phyloP scores from a whole-genome alignment of 2,329 filamentous ascomycete species.

The Ceratocystis cacaofunesta region DNA sequence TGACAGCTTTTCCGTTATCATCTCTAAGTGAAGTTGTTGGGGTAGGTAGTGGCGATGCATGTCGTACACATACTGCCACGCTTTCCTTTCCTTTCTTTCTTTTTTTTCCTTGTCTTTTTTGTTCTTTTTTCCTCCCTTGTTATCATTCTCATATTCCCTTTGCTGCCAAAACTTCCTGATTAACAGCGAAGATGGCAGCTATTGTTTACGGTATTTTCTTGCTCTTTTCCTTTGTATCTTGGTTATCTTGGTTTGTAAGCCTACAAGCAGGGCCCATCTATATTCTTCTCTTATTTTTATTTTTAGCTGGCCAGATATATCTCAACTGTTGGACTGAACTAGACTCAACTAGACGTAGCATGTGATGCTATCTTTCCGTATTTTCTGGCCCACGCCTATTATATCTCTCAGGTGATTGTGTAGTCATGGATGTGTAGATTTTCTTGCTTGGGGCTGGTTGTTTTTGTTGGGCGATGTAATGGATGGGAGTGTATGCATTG shows the following conservation, averaged over 20 bases:
- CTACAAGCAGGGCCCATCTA: neutral
- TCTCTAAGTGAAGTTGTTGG: slow-evolving; percentile 21
- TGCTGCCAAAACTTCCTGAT: neutral
- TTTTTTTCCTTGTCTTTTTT: neutral
- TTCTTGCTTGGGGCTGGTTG: neutral
- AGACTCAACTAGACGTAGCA: too few relatives aligned
- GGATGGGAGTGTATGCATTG: neutral
- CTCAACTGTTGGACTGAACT: neutral
- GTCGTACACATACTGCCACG: neutral
- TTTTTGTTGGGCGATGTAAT: neutral
- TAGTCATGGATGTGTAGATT: neutral
- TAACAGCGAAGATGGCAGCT: neutral
- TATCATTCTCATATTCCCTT: neutral
- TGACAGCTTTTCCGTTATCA: slow-evolving; percentile 72
- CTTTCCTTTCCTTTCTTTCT: neutral
- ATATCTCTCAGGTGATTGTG: neutral
- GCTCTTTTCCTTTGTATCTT: neutral
- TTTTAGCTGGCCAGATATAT: neutral
- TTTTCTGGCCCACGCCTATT: neutral
- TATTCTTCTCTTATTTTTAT: neutral
- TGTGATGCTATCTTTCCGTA: neutral
- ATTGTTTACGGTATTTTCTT: neutral
- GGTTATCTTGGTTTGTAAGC: neutral
- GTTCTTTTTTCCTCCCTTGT: slow-evolving; percentile 7
- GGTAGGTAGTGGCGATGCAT: slow-evolving; percentile 1